Percentiles rank a stretch among this genome's conserved stretches.
phyloP scores from a whole-genome alignment of 805 yeast species.

The Candida arabinofermentans region DNA sequence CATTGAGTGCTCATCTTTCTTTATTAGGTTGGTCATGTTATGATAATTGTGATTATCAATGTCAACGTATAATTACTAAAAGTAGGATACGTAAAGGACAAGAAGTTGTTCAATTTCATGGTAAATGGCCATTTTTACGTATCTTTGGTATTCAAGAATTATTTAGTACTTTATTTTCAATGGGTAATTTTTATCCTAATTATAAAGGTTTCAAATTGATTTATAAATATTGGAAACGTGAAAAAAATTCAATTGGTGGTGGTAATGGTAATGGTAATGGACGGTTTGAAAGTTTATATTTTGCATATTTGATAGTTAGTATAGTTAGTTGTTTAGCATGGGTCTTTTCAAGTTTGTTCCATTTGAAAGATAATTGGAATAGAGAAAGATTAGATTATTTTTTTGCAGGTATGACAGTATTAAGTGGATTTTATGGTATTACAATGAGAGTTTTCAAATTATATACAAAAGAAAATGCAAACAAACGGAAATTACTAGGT shows the following conservation, averaged over 20 bases:
- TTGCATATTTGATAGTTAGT: slow-evolving; percentile 46
- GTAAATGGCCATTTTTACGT: slow-evolving; percentile 93
- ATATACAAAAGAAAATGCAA: slow-evolving; percentile 35
- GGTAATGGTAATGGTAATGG: no score
- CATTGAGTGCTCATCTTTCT: slow-evolving; percentile 39
- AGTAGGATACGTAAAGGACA: slow-evolving; percentile 44
- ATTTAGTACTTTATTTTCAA: slow-evolving; percentile 74
- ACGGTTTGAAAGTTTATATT: slow-evolving; percentile 27
- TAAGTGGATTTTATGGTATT: slow-evolving; percentile 73
- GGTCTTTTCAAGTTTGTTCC: slow-evolving; percentile 83
- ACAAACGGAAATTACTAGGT: slow-evolving; percentile 34
- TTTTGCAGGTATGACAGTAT: slow-evolving; percentile 86
- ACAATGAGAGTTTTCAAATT: slow-evolving; percentile 56
- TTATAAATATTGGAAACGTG: no score
- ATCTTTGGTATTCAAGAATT: slow-evolving; percentile 81
- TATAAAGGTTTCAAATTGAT: slow-evolving; percentile 40
- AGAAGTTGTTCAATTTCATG: slow-evolving; percentile 82
- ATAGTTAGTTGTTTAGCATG: slow-evolving; percentile 79
- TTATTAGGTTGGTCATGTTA: slow-evolving; percentile 69
- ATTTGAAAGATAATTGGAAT: slow-evolving; percentile 70
- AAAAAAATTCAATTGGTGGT: no score
- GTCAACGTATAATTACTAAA: slow-evolving; percentile 73
- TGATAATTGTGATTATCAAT: slow-evolving; percentile 86
- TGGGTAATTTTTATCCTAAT: slow-evolving; percentile 66
- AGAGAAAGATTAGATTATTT: slow-evolving; percentile 90